A percentile compares a stretch with the other conserved stretches of the same genome.
Evolutionary conservation across 2,329 filamentous ascomycete genomes (phyloP).

Genomic region (Lecanoromycetidae sp.): DNA sequence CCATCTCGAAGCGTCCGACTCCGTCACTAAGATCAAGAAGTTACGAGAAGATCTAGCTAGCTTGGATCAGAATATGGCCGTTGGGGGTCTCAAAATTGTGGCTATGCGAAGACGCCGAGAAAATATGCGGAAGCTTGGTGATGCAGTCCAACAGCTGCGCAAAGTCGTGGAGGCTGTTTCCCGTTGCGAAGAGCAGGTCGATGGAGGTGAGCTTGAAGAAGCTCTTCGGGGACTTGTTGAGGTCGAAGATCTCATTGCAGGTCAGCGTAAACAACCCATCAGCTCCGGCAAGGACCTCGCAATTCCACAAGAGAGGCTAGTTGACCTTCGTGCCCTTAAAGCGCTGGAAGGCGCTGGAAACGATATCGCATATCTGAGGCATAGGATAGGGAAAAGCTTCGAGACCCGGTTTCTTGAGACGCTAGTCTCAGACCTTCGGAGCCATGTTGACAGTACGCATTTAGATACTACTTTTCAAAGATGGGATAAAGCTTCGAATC

Average conservation of each 20-base stretch:
- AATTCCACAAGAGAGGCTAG: constrained; percentile 30
- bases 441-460: constrained; percentile 66
- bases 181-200: constrained; percentile 67
- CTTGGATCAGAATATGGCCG: constrained; percentile 76
- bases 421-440: constrained; percentile 64
- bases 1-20: constrained; percentile 83
- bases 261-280: constrained; percentile 42
- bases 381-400: constrained; percentile 75
- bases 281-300: constrained; percentile 23
- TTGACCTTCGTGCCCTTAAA: constrained; percentile 63
- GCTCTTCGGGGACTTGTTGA: constrained; percentile 67
- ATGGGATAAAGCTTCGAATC: constrained; percentile 68
- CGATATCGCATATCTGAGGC: constrained; percentile 63
- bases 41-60: constrained; percentile 66
- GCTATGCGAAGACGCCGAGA: constrained; percentile 69
- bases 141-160: constrained; percentile 71
- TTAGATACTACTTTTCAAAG: constrained; percentile 63
- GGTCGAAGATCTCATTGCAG: constrained; percentile 68
- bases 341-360: constrained; percentile 69
- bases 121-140: constrained; percentile 70
- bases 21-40: constrained; percentile 71
- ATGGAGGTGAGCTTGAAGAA: constrained; percentile 68
- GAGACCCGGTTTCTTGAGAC: constrained; percentile 68
- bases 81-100: constrained; percentile 73
- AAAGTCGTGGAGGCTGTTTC: constrained; percentile 64